Evolutionary conservation across 148 eudicot species (phyloP).

Genomic region (Pharnaceum exiguum): DNA sequence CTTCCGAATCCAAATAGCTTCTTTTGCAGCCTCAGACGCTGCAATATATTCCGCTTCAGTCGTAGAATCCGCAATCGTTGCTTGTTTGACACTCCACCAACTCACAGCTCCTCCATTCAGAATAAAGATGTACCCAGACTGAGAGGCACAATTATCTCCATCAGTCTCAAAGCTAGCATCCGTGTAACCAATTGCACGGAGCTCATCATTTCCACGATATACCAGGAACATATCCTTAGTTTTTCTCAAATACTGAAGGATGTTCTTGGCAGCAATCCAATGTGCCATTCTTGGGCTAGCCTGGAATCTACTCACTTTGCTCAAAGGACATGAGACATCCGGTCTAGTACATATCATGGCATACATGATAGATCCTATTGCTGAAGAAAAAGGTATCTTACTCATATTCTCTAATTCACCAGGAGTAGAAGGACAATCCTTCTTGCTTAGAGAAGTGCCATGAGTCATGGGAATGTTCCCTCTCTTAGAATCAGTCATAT

Average conservation of each 20-base stretch:
- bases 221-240: conserved; percentile 4
- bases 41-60: neutral
- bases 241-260: conserved; percentile 12
- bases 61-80: neutral
- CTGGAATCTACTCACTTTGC: conserved; percentile 1
- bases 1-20: neutral
- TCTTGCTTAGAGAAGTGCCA: neutral
- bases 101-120: neutral
- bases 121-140: neutral
- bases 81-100: neutral
- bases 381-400: neutral
- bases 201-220: conserved; percentile 6
- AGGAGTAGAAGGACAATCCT: neutral
- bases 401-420: neutral
- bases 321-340: neutral
- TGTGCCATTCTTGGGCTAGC: conserved; percentile 8
- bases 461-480: neutral
- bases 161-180: conserved; percentile 2
- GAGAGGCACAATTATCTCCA: neutral
- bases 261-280: conserved; percentile 11
- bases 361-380: conserved; percentile 5
- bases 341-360: neutral
- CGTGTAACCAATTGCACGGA: neutral
- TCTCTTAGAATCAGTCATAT: conserved; percentile 4
- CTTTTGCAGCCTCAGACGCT: neutral